Base-by-base conservation (phyloP, 257 asterid species). In the Mitragyna speciosa region DNA sequence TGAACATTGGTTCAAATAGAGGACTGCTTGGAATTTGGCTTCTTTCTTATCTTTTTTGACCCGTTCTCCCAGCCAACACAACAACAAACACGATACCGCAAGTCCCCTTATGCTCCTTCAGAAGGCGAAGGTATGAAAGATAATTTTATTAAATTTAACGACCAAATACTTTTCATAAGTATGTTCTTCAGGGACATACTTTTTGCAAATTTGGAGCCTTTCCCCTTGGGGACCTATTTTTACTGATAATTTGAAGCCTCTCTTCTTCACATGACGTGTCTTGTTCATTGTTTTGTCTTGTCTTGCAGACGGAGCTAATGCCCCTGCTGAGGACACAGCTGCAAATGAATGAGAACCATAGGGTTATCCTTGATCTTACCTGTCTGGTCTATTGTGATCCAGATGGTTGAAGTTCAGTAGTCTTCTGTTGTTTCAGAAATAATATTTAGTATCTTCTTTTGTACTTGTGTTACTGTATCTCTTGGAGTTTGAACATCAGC, bases 61-160 rank as follows among this genome's bases (percentile, higher is more conserved):
- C 79, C 83, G 73, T 17, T 83, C 54, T 78, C 86, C 24, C 77
- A 95, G 99, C 99, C 98, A 85, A 89, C 99, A 66, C 95, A 93
- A 70, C 99, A 95, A 82, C 99, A 90, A 87, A 93, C 99, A 7
- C 91, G 99, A 78, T 95, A 95, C 82, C 98, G 98, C 85, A 95
- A 92, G 83, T 91, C 96, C 69, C 94, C 89, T 68, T 95, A 76
- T 89, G 99, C 98, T 52, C 99, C 99, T 77, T 86, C 97, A 56
- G 97, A 85, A 52, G 93, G 97, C 72, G 97, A 95, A 90, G 99
- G 98, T 93, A 87, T n/a, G 91, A 17, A 48, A 58, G 63, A 45
- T 45, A 11, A 51, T 16, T 66, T 76, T 28, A 56, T 76, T 26
- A 17, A 63, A 63, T 63, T 64, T 64, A 12, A 28, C 12, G 12